These are phyloP conservation scores for Aspergillus sparsus DNA, from an alignment of 495 filamentous ascomycete species.

Conservation along the genomic window DNA sequence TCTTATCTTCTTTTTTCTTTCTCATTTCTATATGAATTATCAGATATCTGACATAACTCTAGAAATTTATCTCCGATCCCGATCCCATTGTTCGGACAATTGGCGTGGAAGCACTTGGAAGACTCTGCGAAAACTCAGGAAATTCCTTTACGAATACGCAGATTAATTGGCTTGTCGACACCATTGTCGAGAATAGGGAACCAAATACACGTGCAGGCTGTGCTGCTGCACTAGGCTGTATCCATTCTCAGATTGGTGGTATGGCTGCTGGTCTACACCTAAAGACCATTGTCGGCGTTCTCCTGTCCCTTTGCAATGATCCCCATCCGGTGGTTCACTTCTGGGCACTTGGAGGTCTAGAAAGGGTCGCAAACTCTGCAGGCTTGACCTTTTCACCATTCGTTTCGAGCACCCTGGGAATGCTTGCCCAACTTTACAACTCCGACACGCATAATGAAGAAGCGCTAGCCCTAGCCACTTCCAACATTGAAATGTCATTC, in stretches of 20 bases:
- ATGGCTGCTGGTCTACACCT: constrained; percentile 98
- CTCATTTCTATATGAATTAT: neutral
- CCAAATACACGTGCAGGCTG: constrained; percentile 92
- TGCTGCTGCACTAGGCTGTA: constrained; percentile 88
- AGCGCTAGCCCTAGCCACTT: constrained; percentile 71
- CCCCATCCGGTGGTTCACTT: constrained; percentile 96
- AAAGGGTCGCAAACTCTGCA: constrained; percentile 86
- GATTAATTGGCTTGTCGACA: constrained; percentile 89
- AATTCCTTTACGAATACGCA: constrained; percentile 85
- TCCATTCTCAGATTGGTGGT: constrained; percentile 92
- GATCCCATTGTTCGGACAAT: constrained; percentile 85
- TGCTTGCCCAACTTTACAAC: constrained; percentile 89
- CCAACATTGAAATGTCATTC: constrained; percentile 82
- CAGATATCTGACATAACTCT: constrained; percentile 15
- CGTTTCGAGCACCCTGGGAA: constrained; percentile 85
- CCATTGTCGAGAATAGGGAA: constrained; percentile 88
- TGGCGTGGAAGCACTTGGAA: constrained; percentile 83
- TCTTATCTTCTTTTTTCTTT: neutral
- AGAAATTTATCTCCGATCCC: constrained; percentile 74
- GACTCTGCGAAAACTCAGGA: constrained; percentile 84
- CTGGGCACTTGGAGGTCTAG: constrained; percentile 88
- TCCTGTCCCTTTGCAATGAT: constrained; percentile 94
- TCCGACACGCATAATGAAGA: constrained; percentile 89
- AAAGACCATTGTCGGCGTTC: constrained; percentile 89
- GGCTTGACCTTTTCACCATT: constrained; percentile 89